Conservation (phyloP, 2,329 filamentous ascomycete genomes). For the Waltergamsia citrina region DNA sequence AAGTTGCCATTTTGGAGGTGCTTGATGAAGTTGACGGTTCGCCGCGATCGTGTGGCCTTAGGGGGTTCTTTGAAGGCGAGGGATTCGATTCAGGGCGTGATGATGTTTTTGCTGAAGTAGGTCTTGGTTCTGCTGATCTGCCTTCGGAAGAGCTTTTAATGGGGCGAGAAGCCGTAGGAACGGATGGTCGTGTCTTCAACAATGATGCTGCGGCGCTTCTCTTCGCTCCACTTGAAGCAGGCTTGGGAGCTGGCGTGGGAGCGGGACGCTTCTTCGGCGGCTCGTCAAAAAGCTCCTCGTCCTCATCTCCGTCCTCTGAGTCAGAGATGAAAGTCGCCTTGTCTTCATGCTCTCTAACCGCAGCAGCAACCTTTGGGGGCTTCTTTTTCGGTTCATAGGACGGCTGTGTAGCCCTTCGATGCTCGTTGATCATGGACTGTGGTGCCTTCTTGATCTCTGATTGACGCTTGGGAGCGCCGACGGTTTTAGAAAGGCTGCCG, state of each 20-base stretch:
- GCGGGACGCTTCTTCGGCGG: background rate
- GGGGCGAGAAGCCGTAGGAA: background rate
- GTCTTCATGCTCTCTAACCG: slow-evolving; percentile 19
- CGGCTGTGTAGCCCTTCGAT: slow-evolving; percentile 32
- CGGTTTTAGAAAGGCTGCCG: slow-evolving; percentile 29
- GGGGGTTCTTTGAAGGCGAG: no score
- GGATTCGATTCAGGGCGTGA: no score
- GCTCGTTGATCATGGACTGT: slow-evolving; percentile 42
- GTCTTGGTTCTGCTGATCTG: no score
- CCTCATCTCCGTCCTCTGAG: slow-evolving; percentile 18
- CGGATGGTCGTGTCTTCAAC: slow-evolving; percentile 1
- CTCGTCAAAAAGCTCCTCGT: slow-evolving; percentile 7
- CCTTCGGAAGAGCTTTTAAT: no score
- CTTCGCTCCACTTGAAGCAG: slow-evolving; percentile 2
- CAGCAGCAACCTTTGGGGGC: slow-evolving; percentile 9
- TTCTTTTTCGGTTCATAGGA: slow-evolving; percentile 15
- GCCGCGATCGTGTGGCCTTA: no score
- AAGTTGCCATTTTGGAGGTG: no score
- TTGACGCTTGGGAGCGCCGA: slow-evolving; percentile 15
- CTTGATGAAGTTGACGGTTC: no score
- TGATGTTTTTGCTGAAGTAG: no score
- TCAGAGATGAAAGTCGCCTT: slow-evolving; percentile 30
- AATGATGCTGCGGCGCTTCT: slow-evolving; percentile 5
- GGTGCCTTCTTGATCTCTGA: slow-evolving; percentile 39
- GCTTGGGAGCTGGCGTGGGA: slow-evolving; percentile 10